Evolutionary conservation across 1,284 basidiomycete species (phyloP).

Genomic region (Apiotrichum laibachii): DNA sequence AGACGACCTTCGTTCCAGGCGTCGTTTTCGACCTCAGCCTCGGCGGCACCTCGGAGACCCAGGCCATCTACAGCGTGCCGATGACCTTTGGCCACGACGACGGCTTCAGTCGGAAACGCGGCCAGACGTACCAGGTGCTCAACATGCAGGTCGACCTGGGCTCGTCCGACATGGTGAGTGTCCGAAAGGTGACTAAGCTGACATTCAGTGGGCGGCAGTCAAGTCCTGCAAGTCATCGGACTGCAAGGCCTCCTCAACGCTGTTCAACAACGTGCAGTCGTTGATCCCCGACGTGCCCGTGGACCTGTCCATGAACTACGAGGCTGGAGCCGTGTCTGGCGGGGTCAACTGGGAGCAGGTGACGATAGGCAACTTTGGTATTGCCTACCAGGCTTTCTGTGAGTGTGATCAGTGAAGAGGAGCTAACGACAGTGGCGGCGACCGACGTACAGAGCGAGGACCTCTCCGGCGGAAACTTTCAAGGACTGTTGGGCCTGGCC

Average conservation of each 20-base stretch:
- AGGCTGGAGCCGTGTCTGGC: constrained; percentile 39
- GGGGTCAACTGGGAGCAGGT: constrained; percentile 51
- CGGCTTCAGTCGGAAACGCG: constrained; percentile 5
- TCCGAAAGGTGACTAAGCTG: background rate
- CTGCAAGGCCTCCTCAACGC: constrained; percentile 32
- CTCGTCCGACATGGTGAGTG: constrained; percentile 48
- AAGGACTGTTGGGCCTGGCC: constrained; percentile 47
- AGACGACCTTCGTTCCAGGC: constrained; percentile 39
- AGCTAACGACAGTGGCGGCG: constrained; percentile 33
- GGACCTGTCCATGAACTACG: constrained; percentile 33
- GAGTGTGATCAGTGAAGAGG: constrained; percentile 11
- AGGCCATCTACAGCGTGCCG: constrained; percentile 41
- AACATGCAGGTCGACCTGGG: constrained; percentile 49
- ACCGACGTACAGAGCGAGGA: constrained; percentile 39
- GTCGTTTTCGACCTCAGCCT: constrained; percentile 38
- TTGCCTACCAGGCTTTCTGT: constrained; percentile 50
- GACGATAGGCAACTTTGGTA: constrained; percentile 37
- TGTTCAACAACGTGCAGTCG: constrained; percentile 38
- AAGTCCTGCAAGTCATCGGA: constrained; percentile 35
- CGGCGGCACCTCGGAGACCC: constrained; percentile 30
- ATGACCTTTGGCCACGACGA: constrained; percentile 40
- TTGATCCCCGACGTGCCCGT: constrained; percentile 31
- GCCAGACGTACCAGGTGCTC: constrained; percentile 21
- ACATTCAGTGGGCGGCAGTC: constrained; percentile 45
- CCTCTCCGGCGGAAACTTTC: constrained; percentile 41